These are phyloP conservation scores for Sporobolomyces phaffii DNA, from an alignment of 768 basidiomycete species.

Conservation along the genomic window DNA sequence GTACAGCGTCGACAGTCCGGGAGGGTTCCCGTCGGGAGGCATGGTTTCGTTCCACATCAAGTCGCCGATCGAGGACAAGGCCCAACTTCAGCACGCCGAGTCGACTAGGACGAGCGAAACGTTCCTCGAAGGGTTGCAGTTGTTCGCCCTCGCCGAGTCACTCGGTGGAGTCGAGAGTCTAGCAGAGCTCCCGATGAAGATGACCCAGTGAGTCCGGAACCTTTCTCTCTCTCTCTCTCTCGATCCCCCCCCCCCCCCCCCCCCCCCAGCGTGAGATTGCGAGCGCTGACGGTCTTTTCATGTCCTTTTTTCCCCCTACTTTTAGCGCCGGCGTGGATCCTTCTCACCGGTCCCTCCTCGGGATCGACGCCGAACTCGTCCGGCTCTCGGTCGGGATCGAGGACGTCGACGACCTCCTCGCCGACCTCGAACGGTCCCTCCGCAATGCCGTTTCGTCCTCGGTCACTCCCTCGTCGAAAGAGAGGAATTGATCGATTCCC, in stretches of 20 bases:
- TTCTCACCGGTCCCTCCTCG: conserved; percentile 60
- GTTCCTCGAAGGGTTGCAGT: conserved; percentile 29
- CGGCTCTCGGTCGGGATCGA: conserved; percentile 83
- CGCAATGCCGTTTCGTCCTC: conserved; percentile 46
- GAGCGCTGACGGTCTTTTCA: no score
- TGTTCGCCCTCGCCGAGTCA: conserved; percentile 62
- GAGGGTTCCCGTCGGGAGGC: conserved; percentile 80
- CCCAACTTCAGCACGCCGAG: conserved; percentile 42
- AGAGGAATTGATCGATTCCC: background rate
- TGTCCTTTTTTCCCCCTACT: conserved; percentile 24
- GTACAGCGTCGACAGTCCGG: conserved; percentile 10
- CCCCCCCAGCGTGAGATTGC: no score
- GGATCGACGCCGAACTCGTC: conserved; percentile 68
- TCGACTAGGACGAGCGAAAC: conserved; percentile 53
- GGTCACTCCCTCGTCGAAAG: background rate
- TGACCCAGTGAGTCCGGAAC: conserved; percentile 78
- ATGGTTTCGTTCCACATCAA: conserved; percentile 70
- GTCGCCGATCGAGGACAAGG: conserved; percentile 41
- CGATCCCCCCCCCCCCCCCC: background rate
- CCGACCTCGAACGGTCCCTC: conserved; percentile 64
- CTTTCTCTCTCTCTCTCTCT: background rate
- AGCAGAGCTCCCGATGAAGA: conserved; percentile 75
- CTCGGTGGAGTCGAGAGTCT: conserved; percentile 89
- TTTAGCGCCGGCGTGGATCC: conserved; percentile 58
- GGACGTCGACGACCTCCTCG: conserved; percentile 72